These are phyloP conservation scores for Myotisia sp. DNA, from an alignment of 2,329 filamentous ascomycete genomes.

Conservation along the genomic window DNA sequence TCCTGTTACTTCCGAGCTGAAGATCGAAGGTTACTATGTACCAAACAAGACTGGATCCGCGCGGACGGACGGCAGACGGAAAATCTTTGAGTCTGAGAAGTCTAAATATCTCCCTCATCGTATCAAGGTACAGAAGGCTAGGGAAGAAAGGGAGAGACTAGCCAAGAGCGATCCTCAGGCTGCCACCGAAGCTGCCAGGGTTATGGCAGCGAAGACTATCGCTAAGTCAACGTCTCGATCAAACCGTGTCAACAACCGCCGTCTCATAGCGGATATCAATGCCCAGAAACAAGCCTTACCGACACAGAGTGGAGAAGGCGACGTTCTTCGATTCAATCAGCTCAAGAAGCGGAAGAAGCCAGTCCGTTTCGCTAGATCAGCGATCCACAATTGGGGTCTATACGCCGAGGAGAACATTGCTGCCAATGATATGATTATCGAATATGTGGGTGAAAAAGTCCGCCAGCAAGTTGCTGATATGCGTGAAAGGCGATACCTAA, in stretches of 20 bases:
- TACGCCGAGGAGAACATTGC: slow-evolving; percentile 96
- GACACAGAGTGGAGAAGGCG: slow-evolving; percentile 63
- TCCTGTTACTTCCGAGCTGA: slow-evolving; percentile 37
- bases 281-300: slow-evolving; percentile 67
- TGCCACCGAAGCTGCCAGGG: slow-evolving; percentile 54
- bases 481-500: slow-evolving; percentile 78
- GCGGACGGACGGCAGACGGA: slow-evolving; percentile 83
- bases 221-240: slow-evolving; percentile 83
- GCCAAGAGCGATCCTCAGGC: slow-evolving; percentile 49
- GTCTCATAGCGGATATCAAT: slow-evolving; percentile 86
- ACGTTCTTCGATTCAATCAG: slow-evolving; percentile 94
- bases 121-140: slow-evolving; percentile 82
- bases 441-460: slow-evolving; percentile 96
- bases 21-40: slow-evolving; percentile 61
- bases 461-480: slow-evolving; percentile 95
- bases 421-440: slow-evolving; percentile 98
- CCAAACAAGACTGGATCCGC: slow-evolving; percentile 74
- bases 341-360: slow-evolving; percentile 99
- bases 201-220: slow-evolving; percentile 63
- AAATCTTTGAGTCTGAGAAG: slow-evolving; percentile 93
- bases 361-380: slow-evolving; percentile 91
- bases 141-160: slow-evolving; percentile 74
- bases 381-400: slow-evolving; percentile 96
- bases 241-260: slow-evolving; percentile 89
- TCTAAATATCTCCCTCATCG: slow-evolving; percentile 96